phyloP scores from a whole-genome alignment of 2,329 filamentous ascomycete species.

The Colletotrichum eleusines region DNA sequence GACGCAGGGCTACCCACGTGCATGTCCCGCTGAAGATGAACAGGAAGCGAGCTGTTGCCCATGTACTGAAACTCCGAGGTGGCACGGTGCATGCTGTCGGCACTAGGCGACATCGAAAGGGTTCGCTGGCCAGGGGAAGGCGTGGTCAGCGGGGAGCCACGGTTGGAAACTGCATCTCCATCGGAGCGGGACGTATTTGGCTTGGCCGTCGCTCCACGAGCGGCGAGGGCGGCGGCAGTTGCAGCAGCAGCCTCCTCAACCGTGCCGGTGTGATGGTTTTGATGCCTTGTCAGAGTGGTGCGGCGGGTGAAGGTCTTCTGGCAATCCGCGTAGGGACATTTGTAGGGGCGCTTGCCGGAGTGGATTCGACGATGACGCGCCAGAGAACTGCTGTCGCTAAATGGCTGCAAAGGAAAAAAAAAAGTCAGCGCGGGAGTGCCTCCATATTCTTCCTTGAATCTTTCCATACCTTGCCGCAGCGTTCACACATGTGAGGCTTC shows the following conservation, averaged over 20 bases:
- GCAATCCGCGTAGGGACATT: conserved; percentile 96
- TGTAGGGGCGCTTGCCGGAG: conserved; percentile 95
- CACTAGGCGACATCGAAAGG: conserved; percentile 82
- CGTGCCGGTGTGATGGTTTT: conserved; percentile 95
- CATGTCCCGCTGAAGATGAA: conserved; percentile 83
- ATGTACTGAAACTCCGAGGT: conserved; percentile 78
- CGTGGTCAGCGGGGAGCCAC: conserved; percentile 81
- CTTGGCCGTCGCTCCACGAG: conserved; percentile 56
- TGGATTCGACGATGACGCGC: conserved; percentile 95
- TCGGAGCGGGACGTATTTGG: conserved; percentile 71
- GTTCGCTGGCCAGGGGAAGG: conserved; percentile 85
- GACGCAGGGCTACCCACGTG: conserved; percentile 77
- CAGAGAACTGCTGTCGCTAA: conserved; percentile 95
- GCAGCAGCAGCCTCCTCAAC: conserved; percentile 93
- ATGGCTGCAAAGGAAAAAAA: conserved; percentile 70
- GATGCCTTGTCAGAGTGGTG: conserved; percentile 93
- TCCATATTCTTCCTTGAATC: background rate
- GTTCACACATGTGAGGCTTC: conserved; percentile 98
- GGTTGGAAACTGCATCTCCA: conserved; percentile 77
- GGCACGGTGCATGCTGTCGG: conserved; percentile 76
- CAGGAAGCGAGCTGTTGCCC: conserved; percentile 82
- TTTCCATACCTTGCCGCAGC: conserved; percentile 85
- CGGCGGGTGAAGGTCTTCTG: conserved; percentile 98
- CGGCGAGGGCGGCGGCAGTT: conserved; percentile 85
- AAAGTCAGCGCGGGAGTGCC: conserved; percentile 43